Evolutionary conservation across 331 rosid genomes (phyloP).

Genomic region (Rhamnella rubrinervis): DNA sequence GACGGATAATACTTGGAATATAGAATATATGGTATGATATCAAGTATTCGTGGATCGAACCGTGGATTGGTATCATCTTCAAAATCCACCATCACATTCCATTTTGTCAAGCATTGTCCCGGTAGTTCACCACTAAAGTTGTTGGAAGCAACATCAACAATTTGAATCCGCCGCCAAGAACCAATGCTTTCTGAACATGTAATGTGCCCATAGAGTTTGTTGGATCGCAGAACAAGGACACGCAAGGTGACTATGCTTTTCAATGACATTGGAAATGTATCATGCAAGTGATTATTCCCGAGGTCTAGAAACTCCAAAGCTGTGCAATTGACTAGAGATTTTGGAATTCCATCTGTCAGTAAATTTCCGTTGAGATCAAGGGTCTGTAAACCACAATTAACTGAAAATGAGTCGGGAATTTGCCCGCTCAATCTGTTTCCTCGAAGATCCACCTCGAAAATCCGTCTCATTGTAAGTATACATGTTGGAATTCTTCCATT

Average conservation of each 20-base stretch:
- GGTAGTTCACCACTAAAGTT: slow-evolving; percentile 29
- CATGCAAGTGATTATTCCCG: background rate
- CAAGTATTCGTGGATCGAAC: too few relatives aligned
- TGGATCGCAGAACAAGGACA: slow-evolving; percentile 13
- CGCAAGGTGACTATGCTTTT: slow-evolving; percentile 1
- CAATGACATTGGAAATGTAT: slow-evolving; percentile 8
- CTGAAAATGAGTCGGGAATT: background rate
- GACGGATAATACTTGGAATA: background rate
- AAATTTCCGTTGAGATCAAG: slow-evolving; percentile 2
- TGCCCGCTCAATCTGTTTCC: slow-evolving; percentile 7
- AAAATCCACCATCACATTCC: slow-evolving; percentile 23
- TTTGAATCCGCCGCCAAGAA: slow-evolving; percentile 27
- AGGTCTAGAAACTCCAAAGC: background rate
- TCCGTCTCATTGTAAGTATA: background rate
- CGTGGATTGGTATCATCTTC: too few relatives aligned
- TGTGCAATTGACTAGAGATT: slow-evolving; percentile 4
- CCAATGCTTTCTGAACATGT: background rate
- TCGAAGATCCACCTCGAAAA: background rate
- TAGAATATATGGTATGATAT: too few relatives aligned
- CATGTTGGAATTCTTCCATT: slow-evolving; percentile 3
- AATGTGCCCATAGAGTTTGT: background rate
- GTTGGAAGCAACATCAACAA: slow-evolving; percentile 33
- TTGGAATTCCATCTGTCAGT: slow-evolving; percentile 6
- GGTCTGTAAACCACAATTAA: background rate
- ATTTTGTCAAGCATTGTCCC: background rate